phyloP scores from a whole-genome alignment of 2,329 filamentous ascomycete species.

The Rhynchosporium agropyri region DNA sequence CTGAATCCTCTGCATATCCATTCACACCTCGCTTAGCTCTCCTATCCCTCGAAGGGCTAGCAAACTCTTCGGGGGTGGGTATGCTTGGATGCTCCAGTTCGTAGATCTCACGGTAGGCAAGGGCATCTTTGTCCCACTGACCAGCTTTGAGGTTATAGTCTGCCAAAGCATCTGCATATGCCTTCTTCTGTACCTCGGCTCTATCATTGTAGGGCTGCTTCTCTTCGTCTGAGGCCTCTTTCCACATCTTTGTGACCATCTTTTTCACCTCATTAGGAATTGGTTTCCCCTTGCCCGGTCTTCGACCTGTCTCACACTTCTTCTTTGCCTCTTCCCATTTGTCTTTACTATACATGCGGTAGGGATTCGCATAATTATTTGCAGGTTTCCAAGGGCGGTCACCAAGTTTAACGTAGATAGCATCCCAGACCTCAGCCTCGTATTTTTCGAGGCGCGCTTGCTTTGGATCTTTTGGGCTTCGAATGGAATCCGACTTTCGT shows the following conservation, averaged over 20 bases:
- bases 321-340: conserved; percentile 65
- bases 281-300: conserved; percentile 64
- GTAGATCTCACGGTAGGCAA: conserved; percentile 55
- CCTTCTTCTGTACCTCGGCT: conserved; percentile 69
- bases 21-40: conserved; percentile 40
- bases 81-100: conserved; percentile 54
- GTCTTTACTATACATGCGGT: conserved; percentile 84
- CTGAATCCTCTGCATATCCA: conserved; percentile 42
- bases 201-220: conserved; percentile 78
- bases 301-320: conserved; percentile 66
- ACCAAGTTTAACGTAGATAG: conserved; percentile 64
- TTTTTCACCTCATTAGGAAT: conserved; percentile 81
- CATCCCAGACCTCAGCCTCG: conserved; percentile 55
- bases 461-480: conserved; percentile 50
- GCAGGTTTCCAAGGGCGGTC: conserved; percentile 71
- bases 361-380: conserved; percentile 80
- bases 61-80: conserved; percentile 42
- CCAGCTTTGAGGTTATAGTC: conserved; percentile 63
- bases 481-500: conserved; percentile 50
- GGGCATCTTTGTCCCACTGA: conserved; percentile 72
- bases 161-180: conserved; percentile 59
- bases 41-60: conserved; percentile 40
- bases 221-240: conserved; percentile 68
- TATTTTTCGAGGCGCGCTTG: conserved; percentile 59
- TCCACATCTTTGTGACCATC: conserved; percentile 90